Conservation (phyloP, 768 basidiomycete genomes). For the Kwoniella heveanensis region DNA sequence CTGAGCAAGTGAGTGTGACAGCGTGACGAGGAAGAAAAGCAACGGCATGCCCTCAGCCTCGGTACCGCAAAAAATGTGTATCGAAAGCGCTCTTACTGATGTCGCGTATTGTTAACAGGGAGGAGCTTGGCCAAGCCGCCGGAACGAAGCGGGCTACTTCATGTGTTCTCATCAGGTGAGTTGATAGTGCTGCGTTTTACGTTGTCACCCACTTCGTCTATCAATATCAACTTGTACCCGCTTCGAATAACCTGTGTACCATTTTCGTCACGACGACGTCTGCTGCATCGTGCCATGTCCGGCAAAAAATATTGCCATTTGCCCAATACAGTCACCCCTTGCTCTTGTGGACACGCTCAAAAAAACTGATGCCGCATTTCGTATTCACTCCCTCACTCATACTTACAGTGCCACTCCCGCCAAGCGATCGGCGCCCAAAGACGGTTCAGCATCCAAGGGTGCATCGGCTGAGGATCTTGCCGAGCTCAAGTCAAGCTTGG, state of each 20-base stretch:
- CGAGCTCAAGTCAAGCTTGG: conserved; percentile 83
- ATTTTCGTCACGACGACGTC: too few relatives aligned
- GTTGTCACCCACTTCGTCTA: too few relatives aligned
- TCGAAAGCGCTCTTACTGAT: too few relatives aligned
- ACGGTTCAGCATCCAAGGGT: conserved; percentile 43
- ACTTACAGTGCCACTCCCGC: conserved; percentile 39
- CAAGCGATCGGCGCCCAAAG: conserved; percentile 46
- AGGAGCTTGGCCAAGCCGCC: conserved; percentile 92
- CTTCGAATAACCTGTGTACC: too few relatives aligned
- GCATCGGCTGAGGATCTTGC: conserved; percentile 62
- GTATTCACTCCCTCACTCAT: neutral
- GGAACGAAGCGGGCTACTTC: conserved; percentile 98
- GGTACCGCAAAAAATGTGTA: too few relatives aligned
- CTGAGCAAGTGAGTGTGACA: conserved; percentile 56
- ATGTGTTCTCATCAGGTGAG: conserved; percentile 81
- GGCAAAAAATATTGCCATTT: too few relatives aligned
- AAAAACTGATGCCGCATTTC: too few relatives aligned
- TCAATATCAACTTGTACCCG: too few relatives aligned
- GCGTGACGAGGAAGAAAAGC: too few relatives aligned
- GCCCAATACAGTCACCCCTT: too few relatives aligned
- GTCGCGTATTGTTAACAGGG: conserved; percentile 50
- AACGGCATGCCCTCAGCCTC: too few relatives aligned
- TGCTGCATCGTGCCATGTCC: too few relatives aligned
- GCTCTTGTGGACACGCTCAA: neutral
- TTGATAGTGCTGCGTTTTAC: neutral